A percentile compares a stretch with the other conserved stretches of the same genome.
phyloP scores from a whole-genome alignment of 2,329 filamentous ascomycete genomes.

The Cladosporium sp. region DNA sequence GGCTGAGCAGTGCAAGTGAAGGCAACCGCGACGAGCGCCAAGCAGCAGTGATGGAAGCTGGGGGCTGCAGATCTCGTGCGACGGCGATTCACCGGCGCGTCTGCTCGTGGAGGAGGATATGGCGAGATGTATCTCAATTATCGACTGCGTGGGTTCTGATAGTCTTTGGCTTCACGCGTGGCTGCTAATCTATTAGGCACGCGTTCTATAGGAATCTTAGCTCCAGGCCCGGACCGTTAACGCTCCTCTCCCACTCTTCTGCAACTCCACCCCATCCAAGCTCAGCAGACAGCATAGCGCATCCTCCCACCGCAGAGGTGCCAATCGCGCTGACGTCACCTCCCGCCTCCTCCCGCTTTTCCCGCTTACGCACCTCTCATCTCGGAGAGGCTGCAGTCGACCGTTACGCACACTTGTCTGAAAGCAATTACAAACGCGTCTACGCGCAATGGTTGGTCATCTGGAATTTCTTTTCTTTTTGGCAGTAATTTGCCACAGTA shows the following conservation, averaged over 20 bases:
- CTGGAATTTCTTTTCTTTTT: too few species aligned
- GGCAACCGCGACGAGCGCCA: constrained; percentile 2
- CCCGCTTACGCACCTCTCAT: not conserved
- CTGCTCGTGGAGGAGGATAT: not conserved
- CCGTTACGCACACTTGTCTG: not conserved
- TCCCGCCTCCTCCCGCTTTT: not conserved
- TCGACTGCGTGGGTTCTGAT: not conserved
- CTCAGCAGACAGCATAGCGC: not conserved
- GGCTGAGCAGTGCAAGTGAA: constrained; percentile 7
- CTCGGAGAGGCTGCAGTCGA: not conserved
- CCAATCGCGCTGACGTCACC: not conserved
- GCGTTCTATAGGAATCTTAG: constrained; percentile 5
- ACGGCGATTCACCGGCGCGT: not conserved
- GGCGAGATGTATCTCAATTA: not conserved
- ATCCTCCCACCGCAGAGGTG: not conserved
- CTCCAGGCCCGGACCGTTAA: not conserved
- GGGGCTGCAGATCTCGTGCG: constrained; percentile 1
- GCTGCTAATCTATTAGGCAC: not conserved
- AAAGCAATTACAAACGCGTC: constrained; percentile 5
- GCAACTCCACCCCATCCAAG: not conserved
- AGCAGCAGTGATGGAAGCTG: not conserved
- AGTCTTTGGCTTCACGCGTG: constrained; percentile 1
- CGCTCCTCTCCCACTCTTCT: not conserved
- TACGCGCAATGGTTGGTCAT: too few species aligned
- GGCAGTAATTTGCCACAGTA: too few species aligned